Evolutionary conservation across 257 asterid genomes (phyloP).

Genomic region (Solanum piurae): DNA sequence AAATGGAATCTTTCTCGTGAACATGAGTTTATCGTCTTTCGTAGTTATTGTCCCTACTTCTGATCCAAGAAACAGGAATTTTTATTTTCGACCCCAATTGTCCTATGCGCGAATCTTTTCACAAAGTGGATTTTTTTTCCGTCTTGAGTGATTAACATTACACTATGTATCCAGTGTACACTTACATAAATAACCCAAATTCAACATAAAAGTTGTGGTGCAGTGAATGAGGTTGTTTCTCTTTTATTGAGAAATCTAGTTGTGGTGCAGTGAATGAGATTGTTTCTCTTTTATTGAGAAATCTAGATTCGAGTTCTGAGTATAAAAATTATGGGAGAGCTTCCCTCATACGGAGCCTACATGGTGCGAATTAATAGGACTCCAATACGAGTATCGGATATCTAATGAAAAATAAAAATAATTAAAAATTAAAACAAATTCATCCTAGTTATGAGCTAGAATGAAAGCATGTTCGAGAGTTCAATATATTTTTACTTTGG

Average conservation of each 20-base stretch:
- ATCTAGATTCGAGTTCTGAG: too few species aligned
- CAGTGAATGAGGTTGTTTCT: too few species aligned
- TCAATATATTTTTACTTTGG: neutral
- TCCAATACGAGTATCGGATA: neutral
- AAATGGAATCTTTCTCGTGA: conserved; percentile 1
- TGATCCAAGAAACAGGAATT: neutral
- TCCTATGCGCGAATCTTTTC: neutral
- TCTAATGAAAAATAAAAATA: too few species aligned
- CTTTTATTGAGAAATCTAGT: too few species aligned
- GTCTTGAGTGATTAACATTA: neutral
- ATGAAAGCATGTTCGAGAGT: neutral
- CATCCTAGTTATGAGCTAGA: neutral
- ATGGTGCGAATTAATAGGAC: neutral
- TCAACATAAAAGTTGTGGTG: too few species aligned
- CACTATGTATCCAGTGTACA: neutral
- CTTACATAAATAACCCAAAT: too few species aligned
- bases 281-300: neutral
- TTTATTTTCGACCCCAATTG: neutral
- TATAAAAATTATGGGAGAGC: neutral
- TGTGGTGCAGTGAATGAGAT: too few species aligned
- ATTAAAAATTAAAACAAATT: neutral
- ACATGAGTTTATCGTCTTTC: neutral
- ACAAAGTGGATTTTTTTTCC: neutral
- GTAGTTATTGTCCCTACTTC: neutral
- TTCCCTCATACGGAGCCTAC: neutral